Evolutionary conservation across 352 stramenopile genomes (phyloP).

Genomic region (Phytophthora agathidicida): DNA sequence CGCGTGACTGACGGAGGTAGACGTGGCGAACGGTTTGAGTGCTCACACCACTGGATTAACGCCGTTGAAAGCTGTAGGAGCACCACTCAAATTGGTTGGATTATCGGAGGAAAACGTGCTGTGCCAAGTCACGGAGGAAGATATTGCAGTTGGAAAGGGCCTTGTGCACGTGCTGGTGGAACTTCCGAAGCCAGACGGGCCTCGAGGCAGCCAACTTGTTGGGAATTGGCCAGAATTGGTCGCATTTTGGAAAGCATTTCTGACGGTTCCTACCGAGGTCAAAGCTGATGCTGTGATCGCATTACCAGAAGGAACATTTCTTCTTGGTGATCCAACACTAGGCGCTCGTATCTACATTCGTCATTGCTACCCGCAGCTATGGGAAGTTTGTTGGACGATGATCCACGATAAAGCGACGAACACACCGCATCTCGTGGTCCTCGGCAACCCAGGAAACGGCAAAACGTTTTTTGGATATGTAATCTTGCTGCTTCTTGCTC

Average conservation of each 20-base stretch:
- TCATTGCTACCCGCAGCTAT: conserved; percentile 20
- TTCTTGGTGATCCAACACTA: background rate
- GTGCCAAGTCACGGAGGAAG: no score
- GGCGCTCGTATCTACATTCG: conserved; percentile 36
- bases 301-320: conserved; percentile 13
- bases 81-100: no score
- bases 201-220: background rate
- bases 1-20: no score
- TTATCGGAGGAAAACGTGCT: no score
- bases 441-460: conserved; percentile 37
- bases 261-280: conserved; percentile 18
- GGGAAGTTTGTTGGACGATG: conserved; percentile 12
- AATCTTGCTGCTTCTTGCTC: conserved; percentile 32
- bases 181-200: background rate
- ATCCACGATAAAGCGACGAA: conserved; percentile 23
- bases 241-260: conserved; percentile 35
- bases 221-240: conserved; percentile 35
- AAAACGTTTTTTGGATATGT: conserved; percentile 39
- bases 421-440: conserved; percentile 38
- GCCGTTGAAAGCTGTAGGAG: no score
- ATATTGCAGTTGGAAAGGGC: no score
- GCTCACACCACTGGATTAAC: no score
- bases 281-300: conserved; percentile 24
- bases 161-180: conserved; percentile 10
- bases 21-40: no score